Evolutionary conservation across 139 green algal genomes (phyloP).

Genomic region (Chlamydomonas schloesseri): DNA sequence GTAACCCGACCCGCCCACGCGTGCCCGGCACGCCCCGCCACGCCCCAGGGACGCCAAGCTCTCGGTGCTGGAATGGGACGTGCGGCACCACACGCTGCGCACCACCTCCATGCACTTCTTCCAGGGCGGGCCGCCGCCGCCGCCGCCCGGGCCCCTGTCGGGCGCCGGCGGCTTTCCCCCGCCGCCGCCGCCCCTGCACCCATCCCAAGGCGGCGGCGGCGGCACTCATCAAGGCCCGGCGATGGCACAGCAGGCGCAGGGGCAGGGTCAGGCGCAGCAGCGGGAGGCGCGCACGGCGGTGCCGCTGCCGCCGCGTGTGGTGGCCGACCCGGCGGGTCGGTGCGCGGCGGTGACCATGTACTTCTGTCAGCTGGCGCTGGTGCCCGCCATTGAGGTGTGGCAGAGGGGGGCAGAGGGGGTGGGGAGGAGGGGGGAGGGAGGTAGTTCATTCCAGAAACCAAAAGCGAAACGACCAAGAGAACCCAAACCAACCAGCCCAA

Average conservation of each 20-base stretch:
- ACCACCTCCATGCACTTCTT: conserved; percentile 88
- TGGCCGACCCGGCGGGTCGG: conserved; percentile 80
- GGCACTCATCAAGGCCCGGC: too few relatives aligned
- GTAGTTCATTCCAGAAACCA: too few relatives aligned
- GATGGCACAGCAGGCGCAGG: conserved; percentile 7
- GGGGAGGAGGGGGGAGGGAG: too few relatives aligned
- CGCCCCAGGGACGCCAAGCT: conserved; percentile 95
- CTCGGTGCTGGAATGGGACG: conserved; percentile 89
- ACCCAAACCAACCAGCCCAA: too few relatives aligned
- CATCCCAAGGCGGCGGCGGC: too few relatives aligned
- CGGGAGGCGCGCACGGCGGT: conserved; percentile 52
- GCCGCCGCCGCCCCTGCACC: too few relatives aligned
- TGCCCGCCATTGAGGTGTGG: conserved; percentile 72
- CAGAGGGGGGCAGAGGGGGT: neutral
- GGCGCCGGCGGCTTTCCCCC: neutral
- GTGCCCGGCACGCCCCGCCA: too few relatives aligned
- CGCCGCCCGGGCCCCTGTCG: neutral
- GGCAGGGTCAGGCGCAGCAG: neutral
- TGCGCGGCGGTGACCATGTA: conserved; percentile 87
- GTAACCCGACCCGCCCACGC: too few relatives aligned
- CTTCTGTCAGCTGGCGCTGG: conserved; percentile 76
- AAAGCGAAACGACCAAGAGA: too few relatives aligned
- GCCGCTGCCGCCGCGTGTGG: conserved; percentile 67
- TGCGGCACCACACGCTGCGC: conserved; percentile 53
- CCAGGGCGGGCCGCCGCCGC: conserved; percentile 70